These are phyloP conservation scores for Boletellus deceptivus DNA, from an alignment of 1,284 basidiomycete genomes.

Conservation along the genomic window DNA sequence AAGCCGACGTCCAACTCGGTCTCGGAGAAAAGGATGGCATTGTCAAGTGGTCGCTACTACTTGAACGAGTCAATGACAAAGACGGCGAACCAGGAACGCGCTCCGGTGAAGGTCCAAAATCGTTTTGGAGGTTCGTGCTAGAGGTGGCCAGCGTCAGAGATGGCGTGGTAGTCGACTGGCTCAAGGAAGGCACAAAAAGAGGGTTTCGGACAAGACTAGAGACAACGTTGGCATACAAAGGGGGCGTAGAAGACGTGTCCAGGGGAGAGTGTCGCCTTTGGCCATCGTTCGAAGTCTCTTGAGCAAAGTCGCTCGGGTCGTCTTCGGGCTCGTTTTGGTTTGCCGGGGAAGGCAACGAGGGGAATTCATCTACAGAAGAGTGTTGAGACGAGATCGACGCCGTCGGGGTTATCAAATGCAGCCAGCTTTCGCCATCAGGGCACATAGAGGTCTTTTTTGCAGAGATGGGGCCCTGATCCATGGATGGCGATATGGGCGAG, in stretches of 20 bases:
- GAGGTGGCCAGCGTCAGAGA: slow-evolving; percentile 11
- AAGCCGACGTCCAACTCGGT: slow-evolving; percentile 28
- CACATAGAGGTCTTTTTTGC: slow-evolving; percentile 14
- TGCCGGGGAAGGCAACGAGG: neutral
- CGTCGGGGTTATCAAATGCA: slow-evolving; percentile 33
- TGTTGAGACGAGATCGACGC: slow-evolving; percentile 23
- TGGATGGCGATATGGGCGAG: slow-evolving; percentile 9
- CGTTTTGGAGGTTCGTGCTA: slow-evolving; percentile 5
- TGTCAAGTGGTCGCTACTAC: slow-evolving; percentile 14
- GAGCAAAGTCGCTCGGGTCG: slow-evolving; percentile 5
- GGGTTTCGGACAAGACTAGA: slow-evolving; percentile 19
- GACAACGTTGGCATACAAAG: slow-evolving; percentile 26
- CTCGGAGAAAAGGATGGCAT: slow-evolving; percentile 18
- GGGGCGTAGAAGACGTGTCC: slow-evolving; percentile 17
- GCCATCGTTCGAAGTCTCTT: slow-evolving; percentile 4
- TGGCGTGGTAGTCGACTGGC: slow-evolving; percentile 6
- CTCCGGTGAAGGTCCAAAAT: slow-evolving; percentile 16
- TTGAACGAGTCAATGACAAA: slow-evolving; percentile 15
- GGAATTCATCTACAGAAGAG: slow-evolving; percentile 7
- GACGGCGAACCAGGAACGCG: slow-evolving; percentile 16
- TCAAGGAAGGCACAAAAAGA: slow-evolving; percentile 9
- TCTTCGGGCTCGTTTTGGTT: slow-evolving; percentile 7
- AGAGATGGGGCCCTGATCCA: slow-evolving; percentile 16
- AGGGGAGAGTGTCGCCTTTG: slow-evolving; percentile 2
- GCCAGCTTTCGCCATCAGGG: slow-evolving; percentile 35